Evolutionary conservation across 257 asterid genomes (phyloP).

Genomic region (Petunia axillaris): DNA sequence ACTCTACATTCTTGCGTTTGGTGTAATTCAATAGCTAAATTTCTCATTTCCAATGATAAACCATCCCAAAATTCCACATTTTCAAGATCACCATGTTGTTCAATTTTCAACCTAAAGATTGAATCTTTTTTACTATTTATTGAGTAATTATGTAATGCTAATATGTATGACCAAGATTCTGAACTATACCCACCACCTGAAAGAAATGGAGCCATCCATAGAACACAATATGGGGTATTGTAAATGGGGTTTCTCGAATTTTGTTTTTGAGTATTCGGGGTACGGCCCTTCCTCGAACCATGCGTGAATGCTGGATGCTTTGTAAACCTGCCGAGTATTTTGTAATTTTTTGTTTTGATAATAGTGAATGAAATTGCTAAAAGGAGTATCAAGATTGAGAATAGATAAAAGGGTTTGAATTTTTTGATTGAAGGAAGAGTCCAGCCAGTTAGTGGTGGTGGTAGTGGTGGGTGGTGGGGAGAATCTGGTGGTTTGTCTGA

Average conservation of each 20-base stretch:
- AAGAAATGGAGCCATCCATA: slow-evolving; percentile 97
- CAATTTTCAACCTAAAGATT: slow-evolving; percentile 57
- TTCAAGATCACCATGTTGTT: slow-evolving; percentile 77
- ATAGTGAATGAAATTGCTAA: slow-evolving; percentile 50
- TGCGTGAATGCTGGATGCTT: slow-evolving; percentile 27
- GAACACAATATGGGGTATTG: slow-evolving; percentile 57
- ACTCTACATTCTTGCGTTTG: slow-evolving; percentile 46
- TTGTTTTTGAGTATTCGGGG: not conserved
- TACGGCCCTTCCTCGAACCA: no score
- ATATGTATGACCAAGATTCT: slow-evolving; percentile 91
- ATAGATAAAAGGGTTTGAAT: slow-evolving; percentile 44
- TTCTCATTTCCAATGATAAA: slow-evolving; percentile 62
- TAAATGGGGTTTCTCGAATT: slow-evolving; percentile 9
- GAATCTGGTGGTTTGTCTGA: slow-evolving; percentile 43
- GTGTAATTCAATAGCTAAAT: slow-evolving; percentile 56
- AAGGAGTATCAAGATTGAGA: slow-evolving; percentile 50
- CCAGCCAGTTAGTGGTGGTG: slow-evolving; percentile 32
- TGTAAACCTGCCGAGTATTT: slow-evolving; percentile 20
- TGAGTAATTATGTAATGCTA: slow-evolving; percentile 51
- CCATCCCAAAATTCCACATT: slow-evolving; percentile 77
- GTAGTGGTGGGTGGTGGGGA: slow-evolving; percentile 30
- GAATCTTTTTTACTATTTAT: slow-evolving; percentile 41
- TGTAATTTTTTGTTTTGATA: slow-evolving; percentile 29
- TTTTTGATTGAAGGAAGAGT: slow-evolving; percentile 22
- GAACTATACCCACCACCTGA: slow-evolving; percentile 97